Evolutionary conservation across 2,329 filamentous ascomycete species (phyloP).

Genomic region (Westerdykella ornata): DNA sequence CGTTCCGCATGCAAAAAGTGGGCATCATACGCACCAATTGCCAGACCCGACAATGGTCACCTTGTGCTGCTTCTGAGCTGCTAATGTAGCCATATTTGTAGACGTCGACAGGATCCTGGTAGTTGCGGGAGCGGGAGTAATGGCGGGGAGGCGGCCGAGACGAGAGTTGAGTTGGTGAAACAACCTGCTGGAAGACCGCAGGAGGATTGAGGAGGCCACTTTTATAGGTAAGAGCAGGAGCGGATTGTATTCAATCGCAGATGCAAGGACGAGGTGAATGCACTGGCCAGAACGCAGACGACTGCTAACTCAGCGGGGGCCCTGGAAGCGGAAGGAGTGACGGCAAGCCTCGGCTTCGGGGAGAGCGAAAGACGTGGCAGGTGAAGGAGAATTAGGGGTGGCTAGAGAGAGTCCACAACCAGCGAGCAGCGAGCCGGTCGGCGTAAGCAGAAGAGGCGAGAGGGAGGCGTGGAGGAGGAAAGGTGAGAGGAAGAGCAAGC

Average conservation of each 20-base stretch:
- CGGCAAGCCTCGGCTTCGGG: constrained; percentile 27
- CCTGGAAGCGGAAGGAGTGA: constrained; percentile 14
- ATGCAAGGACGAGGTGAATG: too few species aligned
- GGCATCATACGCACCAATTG: constrained; percentile 64
- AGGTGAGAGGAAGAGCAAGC: constrained; percentile 6
- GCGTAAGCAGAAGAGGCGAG: neutral
- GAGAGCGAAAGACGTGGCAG: neutral
- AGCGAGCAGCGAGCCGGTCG: constrained; percentile 2
- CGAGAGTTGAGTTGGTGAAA: neutral
- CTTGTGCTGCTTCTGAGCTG: constrained; percentile 69
- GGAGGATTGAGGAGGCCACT: neutral
- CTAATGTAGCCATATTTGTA: constrained; percentile 44
- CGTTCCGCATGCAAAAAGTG: neutral
- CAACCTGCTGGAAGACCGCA: neutral
- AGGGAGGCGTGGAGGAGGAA: neutral
- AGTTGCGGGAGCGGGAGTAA: neutral
- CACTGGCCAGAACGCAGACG: too few species aligned
- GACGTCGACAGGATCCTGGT: neutral
- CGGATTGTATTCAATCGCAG: too few species aligned
- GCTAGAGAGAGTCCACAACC: constrained; percentile 2
- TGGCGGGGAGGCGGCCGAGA: neutral
- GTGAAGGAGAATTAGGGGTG: constrained; percentile 4
- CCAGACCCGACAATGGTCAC: constrained; percentile 91
- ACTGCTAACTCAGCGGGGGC: constrained; percentile 4
- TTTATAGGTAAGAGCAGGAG: neutral